Percentiles rank a stretch among this genome's conserved stretches.
These are phyloP conservation scores for Solanum dulcamara DNA, from an alignment of 257 asterid species.

Conservation along the genomic window DNA sequence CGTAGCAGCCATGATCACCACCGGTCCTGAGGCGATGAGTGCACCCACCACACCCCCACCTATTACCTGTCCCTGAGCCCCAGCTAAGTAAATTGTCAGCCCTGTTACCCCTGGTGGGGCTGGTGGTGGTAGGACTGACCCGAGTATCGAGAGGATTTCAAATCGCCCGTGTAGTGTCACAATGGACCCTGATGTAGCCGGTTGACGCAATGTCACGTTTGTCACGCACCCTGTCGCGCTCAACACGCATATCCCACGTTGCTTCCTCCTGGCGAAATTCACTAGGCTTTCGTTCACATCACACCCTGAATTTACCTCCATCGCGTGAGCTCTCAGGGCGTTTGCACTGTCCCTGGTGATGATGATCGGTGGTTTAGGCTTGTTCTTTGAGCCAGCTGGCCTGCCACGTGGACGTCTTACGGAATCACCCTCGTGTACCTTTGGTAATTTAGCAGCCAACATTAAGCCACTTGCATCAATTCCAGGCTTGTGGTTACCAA, in stretches of 20 bases:
- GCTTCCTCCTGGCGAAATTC: slow-evolving; percentile 49
- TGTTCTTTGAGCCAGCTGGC: slow-evolving; percentile 90
- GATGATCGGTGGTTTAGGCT: slow-evolving; percentile 89
- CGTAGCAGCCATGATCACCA: slow-evolving; percentile 85
- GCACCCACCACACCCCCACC: slow-evolving; percentile 80
- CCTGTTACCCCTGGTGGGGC: slow-evolving; percentile 82
- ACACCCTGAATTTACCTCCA: slow-evolving; percentile 71
- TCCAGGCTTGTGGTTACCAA: background rate
- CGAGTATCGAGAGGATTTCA: slow-evolving; percentile 68
- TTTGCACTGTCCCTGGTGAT: slow-evolving; percentile 83
- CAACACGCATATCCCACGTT: slow-evolving; percentile 65
- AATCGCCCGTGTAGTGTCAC: slow-evolving; percentile 78
- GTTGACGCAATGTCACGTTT: slow-evolving; percentile 71
- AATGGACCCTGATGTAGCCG: slow-evolving; percentile 58
- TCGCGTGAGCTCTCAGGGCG: slow-evolving; percentile 73
- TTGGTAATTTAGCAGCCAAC: slow-evolving; percentile 8
- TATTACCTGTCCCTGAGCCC: slow-evolving; percentile 84
- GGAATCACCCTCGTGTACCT: slow-evolving; percentile 19
- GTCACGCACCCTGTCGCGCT: slow-evolving; percentile 82
- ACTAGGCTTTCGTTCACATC: slow-evolving; percentile 56
- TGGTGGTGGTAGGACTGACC: slow-evolving; percentile 83
- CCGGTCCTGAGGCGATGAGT: slow-evolving; percentile 84
- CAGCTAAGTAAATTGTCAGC: slow-evolving; percentile 64
- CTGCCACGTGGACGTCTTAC: slow-evolving; percentile 72
- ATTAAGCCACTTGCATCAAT: slow-evolving; percentile 7